Evolutionary conservation across 257 asterid species (phyloP), one percentile per base, ranked within the genome.

Genomic region (Nicotiana paniculata): DNA sequence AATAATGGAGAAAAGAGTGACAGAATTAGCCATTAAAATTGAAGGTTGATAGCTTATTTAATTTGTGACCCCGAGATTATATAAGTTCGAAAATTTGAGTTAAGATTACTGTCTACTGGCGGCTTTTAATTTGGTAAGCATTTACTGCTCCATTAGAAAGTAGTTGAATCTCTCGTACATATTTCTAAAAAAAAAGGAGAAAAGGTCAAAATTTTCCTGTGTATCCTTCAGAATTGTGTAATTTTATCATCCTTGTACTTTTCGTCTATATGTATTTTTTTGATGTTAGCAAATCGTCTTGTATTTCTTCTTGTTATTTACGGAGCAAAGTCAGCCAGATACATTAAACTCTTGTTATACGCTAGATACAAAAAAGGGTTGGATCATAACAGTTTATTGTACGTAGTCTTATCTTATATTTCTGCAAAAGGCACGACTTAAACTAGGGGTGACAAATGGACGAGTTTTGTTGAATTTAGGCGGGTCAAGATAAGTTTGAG

Each of bases 1-100:
- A 4, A 87, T 48, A 24, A 72, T 57, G 2, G n/a, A 28, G 33
- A 81, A 18, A 6, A 85, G 43, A 18, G 54, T 53, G 24, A n/a
- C 30, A 74, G 85, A 28, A 69, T 37, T 69, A 79, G 89, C 90
- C 93, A 90, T 88, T 77, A 9, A 21, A 43, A 70, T 70, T 39
- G 58, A 18, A 70, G 77, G 35, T 37, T 69, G 69, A 26, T 62
- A 62, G 67, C 33, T n/a, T 6, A 58, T 62, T 62, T 26, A 37
- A 5, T 37, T 4, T 18, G 26, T 39, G 57, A 4, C 3, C 4
- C 0, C 4, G 26, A 18, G 26, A 6, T 58, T 39, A 69, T n/a
- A 69, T 39, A 69, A 18, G 53, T 68, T 68, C 1, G 16, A 68
- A 68, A 15, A 35, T 8, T 68, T 33, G 76, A 67, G 16, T 66